Base-by-base conservation (phyloP, 1,284 basidiomycete species). In the Ustilago hordei region DNA sequence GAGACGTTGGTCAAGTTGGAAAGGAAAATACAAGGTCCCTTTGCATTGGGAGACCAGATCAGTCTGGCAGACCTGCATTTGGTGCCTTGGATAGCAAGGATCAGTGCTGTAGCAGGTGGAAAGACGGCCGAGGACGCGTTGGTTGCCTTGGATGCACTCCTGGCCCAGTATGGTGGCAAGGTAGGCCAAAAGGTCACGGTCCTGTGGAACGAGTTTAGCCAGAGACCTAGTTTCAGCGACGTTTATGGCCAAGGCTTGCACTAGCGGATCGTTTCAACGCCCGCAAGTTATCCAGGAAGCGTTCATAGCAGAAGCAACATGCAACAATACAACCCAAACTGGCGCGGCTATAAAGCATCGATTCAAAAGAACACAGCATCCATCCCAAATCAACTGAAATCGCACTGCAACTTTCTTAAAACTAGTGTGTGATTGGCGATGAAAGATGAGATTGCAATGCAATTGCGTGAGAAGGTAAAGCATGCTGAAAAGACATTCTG, bases 21-120 rank as follows among this genome's bases (percentile, higher is more conserved):
- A 84, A 87, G 88, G 54, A 89, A 90, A 66, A 89, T 94, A 52
- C 89, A 90, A 34, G 93, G 92, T 0, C 92, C 93, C 1, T 93
- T 89, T 82, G 87, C 89, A 0, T 88, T 94, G 13, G 94, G 93
- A 89, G 88, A 85, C 79, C 92, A 93, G 69, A 86, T 94, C 82
- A 93, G 91, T 8, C 87, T 94, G 50, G 92, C 91, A 3, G 94
- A 95, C 84, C 86, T 94, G 59, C 93, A 95, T 81, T 87, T 94
- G 32, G 91, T 90, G 3, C 91, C 91, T 12, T 96, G 93, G 93
- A 85, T 95, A 43, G 88, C 91, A 3, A 89, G 91, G 31, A 35
- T 76, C 28, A 34, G 19, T 9, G 74, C 65, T 8, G 43, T 76
- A 2, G 55, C 68, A 0, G 15, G 11, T 19, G 64, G 60, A 9